These are phyloP conservation scores for Melaleuca quinquenervia DNA, from an alignment of 345 rosid genomes.

Conservation along the genomic window DNA sequence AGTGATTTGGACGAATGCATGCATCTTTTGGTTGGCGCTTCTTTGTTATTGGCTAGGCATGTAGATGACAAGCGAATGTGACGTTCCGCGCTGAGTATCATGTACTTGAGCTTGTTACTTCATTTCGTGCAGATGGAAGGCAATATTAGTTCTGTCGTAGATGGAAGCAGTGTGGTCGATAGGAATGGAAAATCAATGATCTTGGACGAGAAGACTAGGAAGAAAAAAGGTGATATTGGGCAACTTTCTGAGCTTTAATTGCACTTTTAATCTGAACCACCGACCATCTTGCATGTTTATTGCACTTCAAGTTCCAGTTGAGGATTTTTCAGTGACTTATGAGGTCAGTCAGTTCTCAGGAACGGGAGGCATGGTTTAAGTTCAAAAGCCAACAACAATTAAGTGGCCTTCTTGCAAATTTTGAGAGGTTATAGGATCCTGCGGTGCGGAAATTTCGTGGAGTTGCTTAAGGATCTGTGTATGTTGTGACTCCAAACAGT, in stretches of 20 bases:
- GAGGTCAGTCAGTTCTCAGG: background rate
- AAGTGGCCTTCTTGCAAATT: background rate
- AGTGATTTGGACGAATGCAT: background rate
- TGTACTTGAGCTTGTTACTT: background rate
- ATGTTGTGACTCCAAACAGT: background rate
- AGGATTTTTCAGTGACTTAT: background rate
- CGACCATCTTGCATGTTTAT: background rate
- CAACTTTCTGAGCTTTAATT: background rate
- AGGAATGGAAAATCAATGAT: constrained; percentile 3
- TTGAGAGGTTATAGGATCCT: background rate
- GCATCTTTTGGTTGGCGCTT: background rate
- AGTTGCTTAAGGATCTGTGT: background rate
- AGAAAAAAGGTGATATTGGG: background rate
- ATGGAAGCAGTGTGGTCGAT: constrained; percentile 7
- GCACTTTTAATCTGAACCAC: background rate
- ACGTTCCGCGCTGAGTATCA: background rate
- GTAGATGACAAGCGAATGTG: background rate
- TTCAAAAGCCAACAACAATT: background rate
- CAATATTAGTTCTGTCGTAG: constrained; percentile 8
- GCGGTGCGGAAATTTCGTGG: background rate
- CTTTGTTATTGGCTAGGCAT: background rate
- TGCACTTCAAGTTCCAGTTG: background rate
- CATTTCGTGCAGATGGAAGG: constrained; percentile 25
- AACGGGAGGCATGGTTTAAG: background rate
- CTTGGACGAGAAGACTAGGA: background rate